These are phyloP conservation scores for Oryza rufipogon DNA, from an alignment of 176 grass and related monocot genomes.

Conservation along the genomic window DNA sequence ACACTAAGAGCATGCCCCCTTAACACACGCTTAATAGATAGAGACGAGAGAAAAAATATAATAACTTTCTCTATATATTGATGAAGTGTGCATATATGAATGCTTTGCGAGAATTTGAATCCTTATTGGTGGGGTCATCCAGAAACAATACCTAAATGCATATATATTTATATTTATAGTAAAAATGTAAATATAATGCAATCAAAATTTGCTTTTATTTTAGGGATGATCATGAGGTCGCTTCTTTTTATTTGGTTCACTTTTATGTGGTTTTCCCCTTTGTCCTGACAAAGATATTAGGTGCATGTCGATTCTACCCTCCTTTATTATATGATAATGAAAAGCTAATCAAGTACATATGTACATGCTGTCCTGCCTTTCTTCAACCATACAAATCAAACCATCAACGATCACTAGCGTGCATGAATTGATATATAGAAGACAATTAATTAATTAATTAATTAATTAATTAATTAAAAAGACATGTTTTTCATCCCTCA, in stretches of 20 bases:
- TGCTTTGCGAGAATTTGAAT: too few relatives aligned
- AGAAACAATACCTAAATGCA: not conserved
- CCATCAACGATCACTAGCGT: not conserved
- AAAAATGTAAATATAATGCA: too few relatives aligned
- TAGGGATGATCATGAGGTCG: slow-evolving; percentile 26
- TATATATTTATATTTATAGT: too few relatives aligned
- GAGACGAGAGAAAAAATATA: too few relatives aligned
- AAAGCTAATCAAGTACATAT: not conserved
- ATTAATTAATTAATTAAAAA: not conserved
- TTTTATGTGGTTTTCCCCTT: not conserved
- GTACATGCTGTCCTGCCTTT: not conserved
- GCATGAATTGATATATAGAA: not conserved
- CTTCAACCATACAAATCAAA: not conserved
- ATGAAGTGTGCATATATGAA: too few relatives aligned
- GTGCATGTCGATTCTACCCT: not conserved
- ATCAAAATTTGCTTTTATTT: not conserved
- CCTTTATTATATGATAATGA: not conserved
- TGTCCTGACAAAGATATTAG: slow-evolving; percentile 2
- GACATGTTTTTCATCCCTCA: too few relatives aligned
- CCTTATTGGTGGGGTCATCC: not conserved
- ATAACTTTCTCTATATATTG: too few relatives aligned
- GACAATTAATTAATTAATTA: not conserved
- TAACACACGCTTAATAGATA: too few relatives aligned
- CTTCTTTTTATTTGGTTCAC: not conserved
- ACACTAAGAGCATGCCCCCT: too few relatives aligned